Base-by-base conservation (phyloP, 441 rosid species). In the Arabidopsis lyrata region DNA sequence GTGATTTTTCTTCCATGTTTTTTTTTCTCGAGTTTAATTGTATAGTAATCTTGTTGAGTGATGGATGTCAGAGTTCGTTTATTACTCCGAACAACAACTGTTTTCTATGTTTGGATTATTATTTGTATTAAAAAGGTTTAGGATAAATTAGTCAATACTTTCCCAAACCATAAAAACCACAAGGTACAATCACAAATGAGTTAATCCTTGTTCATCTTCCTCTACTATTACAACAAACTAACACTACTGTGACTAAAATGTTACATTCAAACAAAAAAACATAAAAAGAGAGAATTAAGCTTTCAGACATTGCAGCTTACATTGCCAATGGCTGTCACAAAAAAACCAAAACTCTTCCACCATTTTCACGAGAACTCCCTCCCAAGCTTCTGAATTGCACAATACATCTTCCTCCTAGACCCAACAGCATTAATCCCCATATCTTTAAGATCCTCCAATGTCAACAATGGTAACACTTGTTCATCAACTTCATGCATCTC, bases 381-480 rank as follows among this genome's bases (percentile, higher is more conserved):
- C 6, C 92, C 87, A 0, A 94, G 97, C 88, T 90, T 94, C 83
- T 87, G 97, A 42, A 94, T 88, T 0, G 97, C 97, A 8, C 87
- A 86, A 68, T 77, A 90, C 97, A 94, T 84, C 88, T 94, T 94
- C 84, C 99, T 92, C 67, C 99, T 85, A 0, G 99, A 89, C 12
- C 99, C 99, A 77, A 94, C 97, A 5, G 97, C 99, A 82, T 78
- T 94, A 31, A 94, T 90, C 18, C 99, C 99, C 97, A 94, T 94
- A 78, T 94, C 99, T 82, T 94, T 94, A 81, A 94, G 89, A 85
- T 94, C 99, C 83, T 92, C 99, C 84, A 94, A 72, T 27, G 99
- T 94, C 79, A 94, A 78, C 91, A 90, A 86, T 9, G 97, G 95
- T 86, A 94, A 79, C 2, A 92, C 92, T 74, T 92, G 91, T 63